Evolutionary conservation across 768 basidiomycete genomes (phyloP), one percentile per base, ranked within the genome.

Genomic region (Chalciporus piperatus): DNA sequence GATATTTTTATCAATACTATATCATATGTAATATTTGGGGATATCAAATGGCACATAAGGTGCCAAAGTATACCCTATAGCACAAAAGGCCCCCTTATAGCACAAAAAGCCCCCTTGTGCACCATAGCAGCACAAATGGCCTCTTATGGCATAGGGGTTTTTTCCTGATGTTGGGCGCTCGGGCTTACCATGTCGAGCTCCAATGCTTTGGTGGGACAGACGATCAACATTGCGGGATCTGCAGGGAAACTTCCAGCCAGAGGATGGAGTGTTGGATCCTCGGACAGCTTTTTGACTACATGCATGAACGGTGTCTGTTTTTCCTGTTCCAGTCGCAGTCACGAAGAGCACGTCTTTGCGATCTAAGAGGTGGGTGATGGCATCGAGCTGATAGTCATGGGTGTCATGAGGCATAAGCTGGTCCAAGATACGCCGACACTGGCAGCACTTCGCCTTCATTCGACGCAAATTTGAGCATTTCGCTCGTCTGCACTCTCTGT

Each of bases 121-220:
- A n/a, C n/a, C n/a, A n/a, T n/a, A n/a, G n/a, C n/a, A n/a, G n/a
- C n/a, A n/a, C n/a, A n/a, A n/a, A n/a, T n/a, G n/a, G n/a, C n/a
- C n/a, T n/a, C n/a, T n/a, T n/a, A n/a, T n/a, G n/a, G n/a, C n/a
- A n/a, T n/a, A n/a, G n/a, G n/a, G n/a, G n/a, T n/a, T n/a, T n/a
- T n/a, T n/a, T n/a, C n/a, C n/a, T n/a, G n/a, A n/a, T n/a, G n/a
- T n/a, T n/a, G n/a, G n/a, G n/a, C n/a, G 14, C 10, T 13, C 17
- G 14, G 10, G 41, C 59, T 38, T 39, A 66, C 63, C 65, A 64
- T 62, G 39, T 66, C 59, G 27, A 60, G 35, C 38, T 62, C 56
- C 13, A 64, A 50, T 3, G 56, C 58, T 43, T 59, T 64, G 6
- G 60, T 67, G 12, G 65, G 65, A 38, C 52, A 54, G 20, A 64